Base-by-base conservation (phyloP, 192 early-diverging fungal genomes). In the Entomortierella parvispora region DNA sequence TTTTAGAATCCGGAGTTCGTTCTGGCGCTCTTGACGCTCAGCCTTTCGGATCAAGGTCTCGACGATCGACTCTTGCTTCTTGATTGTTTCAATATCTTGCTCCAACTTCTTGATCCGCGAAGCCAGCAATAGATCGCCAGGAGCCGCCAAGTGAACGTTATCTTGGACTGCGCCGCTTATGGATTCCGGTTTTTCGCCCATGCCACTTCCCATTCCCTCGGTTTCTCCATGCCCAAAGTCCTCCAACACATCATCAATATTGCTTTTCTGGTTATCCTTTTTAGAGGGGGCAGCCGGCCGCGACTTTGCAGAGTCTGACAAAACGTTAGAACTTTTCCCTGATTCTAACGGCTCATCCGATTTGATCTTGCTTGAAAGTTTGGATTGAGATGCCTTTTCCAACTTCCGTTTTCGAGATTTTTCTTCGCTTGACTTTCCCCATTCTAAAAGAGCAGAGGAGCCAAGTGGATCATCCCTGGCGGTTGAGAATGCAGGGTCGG, bases 41-140 rank as follows among this genome's bases (percentile, higher is more conserved):
- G 90, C 90, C 72, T 89, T 86, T 18, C 76, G 69, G 62, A 92
- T 88, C 66, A 94, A 58, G 18, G 85, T 83, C 40, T 86, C 81
- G 14, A 94, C 87, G 45, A 92, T 89, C 0, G 87, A 85, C 69
- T 89, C 84, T 62, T 94, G 90, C 51, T 89, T 88, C 14, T 67
- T 80, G 20, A 87, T 74, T 33, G 82, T 82, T 22, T 88, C 85
- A 22, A 91, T 76, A 3, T 86, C 84, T 32, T 81, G 82, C 23
- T 80, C 68, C 31, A 92, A 64, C 40, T 75, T 71, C 33, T 77
- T 68, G 29, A 89, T 81, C 57, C 87, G 83, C 57, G 74, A 51
- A 11, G 85, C 82, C 15, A 92, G 69, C 26, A 93, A 84, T 52
- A 93, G 68, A 65, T 92, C 92, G 29, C 90, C 91, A 0, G 91